Evolutionary conservation across 176 grass and related monocot species (phyloP).

Genomic region (Aegilops umbellulata): DNA sequence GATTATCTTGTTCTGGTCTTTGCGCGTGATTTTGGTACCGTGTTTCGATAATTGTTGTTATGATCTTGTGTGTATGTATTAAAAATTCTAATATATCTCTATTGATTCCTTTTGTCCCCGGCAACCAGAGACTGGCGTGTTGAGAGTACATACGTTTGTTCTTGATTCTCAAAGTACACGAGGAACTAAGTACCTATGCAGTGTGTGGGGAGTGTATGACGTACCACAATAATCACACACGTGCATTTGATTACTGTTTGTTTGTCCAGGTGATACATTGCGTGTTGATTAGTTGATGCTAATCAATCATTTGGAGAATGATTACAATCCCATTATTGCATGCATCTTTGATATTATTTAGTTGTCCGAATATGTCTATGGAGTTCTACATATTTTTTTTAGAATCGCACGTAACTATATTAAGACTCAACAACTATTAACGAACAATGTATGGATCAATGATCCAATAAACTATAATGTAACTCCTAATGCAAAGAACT

Average conservation of each 20-base stretch:
- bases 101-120: background rate
- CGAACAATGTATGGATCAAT: too few relatives aligned
- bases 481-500: too few relatives aligned
- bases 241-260: conserved; percentile 1
- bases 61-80: background rate
- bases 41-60: background rate
- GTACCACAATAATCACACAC: conserved; percentile 12
- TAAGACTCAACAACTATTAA: too few relatives aligned
- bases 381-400: too few relatives aligned
- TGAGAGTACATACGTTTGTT: background rate
- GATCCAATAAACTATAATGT: too few relatives aligned
- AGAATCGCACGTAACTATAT: too few relatives aligned
- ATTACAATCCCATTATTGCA: background rate
- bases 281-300: conserved; percentile 3
- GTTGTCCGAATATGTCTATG: background rate
- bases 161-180: background rate
- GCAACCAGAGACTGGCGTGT: background rate
- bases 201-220: background rate
- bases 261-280: background rate
- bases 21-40: background rate
- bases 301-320: conserved; percentile 39
- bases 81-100: background rate
- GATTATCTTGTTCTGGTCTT: background rate
- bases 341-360: background rate
- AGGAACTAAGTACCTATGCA: background rate